These are phyloP conservation scores for Metschnikowia rubicola DNA, from an alignment of 805 yeast species.

Conservation along the genomic window DNA sequence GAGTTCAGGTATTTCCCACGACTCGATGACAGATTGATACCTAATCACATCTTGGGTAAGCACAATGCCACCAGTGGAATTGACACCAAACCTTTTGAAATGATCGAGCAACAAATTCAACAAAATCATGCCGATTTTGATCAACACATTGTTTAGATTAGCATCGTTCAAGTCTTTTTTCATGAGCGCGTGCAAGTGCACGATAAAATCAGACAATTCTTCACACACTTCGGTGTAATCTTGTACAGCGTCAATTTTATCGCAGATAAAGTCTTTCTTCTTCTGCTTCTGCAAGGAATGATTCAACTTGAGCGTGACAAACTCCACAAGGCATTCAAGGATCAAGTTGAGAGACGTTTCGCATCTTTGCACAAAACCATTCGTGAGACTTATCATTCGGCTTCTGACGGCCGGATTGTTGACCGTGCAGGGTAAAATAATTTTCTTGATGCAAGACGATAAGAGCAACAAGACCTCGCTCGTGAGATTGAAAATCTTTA, in stretches of 20 bases:
- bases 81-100: constrained; percentile 70
- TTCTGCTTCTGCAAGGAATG: constrained; percentile 58
- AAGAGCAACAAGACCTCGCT: constrained; percentile 62
- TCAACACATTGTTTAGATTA: constrained; percentile 50
- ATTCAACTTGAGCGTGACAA: constrained; percentile 50
- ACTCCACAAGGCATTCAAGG: constrained; percentile 53
- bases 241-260: constrained; percentile 32
- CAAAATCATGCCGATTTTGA: constrained; percentile 55
- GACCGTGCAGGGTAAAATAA: constrained; percentile 70
- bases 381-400: constrained; percentile 58
- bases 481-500: constrained; percentile 49
- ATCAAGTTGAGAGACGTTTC: constrained; percentile 67
- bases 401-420: constrained; percentile 55
- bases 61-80: constrained; percentile 77
- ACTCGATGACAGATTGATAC: constrained; percentile 64
- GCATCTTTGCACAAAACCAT: constrained; percentile 54
- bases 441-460: constrained; percentile 69
- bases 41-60: constrained; percentile 79
- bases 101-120: constrained; percentile 63
- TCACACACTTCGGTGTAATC: constrained; percentile 74
- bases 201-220: constrained; percentile 53
- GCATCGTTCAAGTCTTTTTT: constrained; percentile 30
- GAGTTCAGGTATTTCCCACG: constrained; percentile 61
- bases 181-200: constrained; percentile 39
- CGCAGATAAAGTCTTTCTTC: constrained; percentile 63